phyloP scores from a whole-genome alignment of 352 stramenopile genomes.

The Pseudoperonospora humuli region DNA sequence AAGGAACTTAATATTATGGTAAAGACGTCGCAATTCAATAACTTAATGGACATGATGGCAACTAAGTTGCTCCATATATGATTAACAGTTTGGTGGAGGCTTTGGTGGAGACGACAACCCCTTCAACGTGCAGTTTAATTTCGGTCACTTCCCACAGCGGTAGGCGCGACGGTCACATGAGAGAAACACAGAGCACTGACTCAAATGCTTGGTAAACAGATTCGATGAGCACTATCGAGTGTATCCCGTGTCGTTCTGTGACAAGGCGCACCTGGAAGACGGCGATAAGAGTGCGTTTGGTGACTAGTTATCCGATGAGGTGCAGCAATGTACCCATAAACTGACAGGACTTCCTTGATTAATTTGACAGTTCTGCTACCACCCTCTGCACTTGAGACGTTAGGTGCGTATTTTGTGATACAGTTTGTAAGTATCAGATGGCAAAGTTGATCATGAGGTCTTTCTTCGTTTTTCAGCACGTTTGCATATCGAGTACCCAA shows the following conservation, averaged over 20 bases:
- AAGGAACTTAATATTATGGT: constrained; percentile 4
- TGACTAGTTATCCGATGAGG: too few species aligned
- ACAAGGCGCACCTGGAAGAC: constrained; percentile 84
- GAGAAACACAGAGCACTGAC: not conserved
- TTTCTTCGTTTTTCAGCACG: constrained; percentile 31
- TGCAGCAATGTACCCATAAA: not conserved
- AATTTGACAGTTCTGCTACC: constrained; percentile 87
- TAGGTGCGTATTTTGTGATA: constrained; percentile 55
- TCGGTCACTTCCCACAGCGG: constrained; percentile 66
- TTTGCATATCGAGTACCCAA: constrained; percentile 97
- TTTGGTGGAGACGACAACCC: constrained; percentile 71
- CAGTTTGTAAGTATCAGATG: not conserved
- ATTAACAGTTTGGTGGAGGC: constrained; percentile 51
- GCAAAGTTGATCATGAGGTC: not conserved
- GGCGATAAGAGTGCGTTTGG: constrained; percentile 78
- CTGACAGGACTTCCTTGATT: constrained; percentile 4
- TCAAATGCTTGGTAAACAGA: constrained; percentile 15
- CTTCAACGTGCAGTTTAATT: constrained; percentile 77
- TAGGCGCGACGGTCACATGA: constrained; percentile 18
- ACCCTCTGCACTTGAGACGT: constrained; percentile 94
- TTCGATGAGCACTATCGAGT: constrained; percentile 86
- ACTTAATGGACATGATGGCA: not conserved
- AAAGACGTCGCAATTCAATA: not conserved
- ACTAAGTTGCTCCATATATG: not conserved
- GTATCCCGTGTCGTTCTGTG: constrained; percentile 82